phyloP scores from a whole-genome alignment of 2,329 filamentous ascomycete species.

The Apiospora sp. region DNA sequence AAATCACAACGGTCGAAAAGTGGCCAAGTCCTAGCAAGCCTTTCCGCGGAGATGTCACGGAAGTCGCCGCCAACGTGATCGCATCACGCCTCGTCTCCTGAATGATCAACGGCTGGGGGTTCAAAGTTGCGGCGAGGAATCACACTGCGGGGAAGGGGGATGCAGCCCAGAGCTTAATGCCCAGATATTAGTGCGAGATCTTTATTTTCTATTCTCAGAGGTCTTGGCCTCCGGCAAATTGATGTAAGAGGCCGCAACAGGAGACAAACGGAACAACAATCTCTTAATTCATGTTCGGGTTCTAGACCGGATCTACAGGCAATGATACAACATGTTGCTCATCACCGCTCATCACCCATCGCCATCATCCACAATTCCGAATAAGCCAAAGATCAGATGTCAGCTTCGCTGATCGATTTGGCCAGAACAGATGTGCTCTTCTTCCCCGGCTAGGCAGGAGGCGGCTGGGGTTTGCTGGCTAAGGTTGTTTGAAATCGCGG shows the following conservation, averaged over 20 bases:
- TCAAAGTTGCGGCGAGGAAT: not conserved
- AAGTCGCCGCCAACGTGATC: conserved; percentile 10
- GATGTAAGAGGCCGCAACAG: not conserved
- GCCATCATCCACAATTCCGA: not conserved
- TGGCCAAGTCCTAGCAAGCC: not conserved
- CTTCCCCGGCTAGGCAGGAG: not conserved
- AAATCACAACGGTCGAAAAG: not conserved
- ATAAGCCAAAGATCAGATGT: not conserved
- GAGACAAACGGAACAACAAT: not conserved
- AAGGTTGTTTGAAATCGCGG: not conserved
- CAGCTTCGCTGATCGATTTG: not conserved
- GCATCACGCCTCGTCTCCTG: not conserved
- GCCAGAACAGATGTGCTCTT: not conserved
- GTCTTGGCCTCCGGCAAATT: not conserved
- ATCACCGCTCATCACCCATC: too few species aligned
- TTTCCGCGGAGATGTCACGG: conserved; percentile 10
- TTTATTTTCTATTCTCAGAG: not conserved
- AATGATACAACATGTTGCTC: not conserved
- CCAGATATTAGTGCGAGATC: conserved; percentile 5
- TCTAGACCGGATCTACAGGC: conserved; percentile 7
- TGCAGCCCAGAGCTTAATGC: not conserved
- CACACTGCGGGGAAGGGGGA: conserved; percentile 13
- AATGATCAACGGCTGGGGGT: conserved; percentile 2
- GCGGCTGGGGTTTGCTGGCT: not conserved
- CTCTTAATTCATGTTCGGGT: not conserved